phyloP scores from a whole-genome alignment of 139 green algal species.

The Chlamydomonas urium region DNA sequence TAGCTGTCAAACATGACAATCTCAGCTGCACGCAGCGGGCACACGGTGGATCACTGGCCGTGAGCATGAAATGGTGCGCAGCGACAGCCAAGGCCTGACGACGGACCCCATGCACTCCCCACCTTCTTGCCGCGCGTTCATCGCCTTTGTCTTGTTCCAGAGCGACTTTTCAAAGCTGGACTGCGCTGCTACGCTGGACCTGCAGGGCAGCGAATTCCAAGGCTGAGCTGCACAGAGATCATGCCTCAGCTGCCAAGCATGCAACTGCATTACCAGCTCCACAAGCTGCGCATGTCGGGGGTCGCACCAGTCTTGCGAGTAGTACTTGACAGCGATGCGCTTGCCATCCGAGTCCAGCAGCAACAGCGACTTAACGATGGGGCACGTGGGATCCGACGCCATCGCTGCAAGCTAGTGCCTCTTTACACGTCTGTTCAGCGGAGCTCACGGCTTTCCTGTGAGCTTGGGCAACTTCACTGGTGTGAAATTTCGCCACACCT shows the following conservation, averaged over 20 bases:
- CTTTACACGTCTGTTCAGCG: too few species aligned
- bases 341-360: conserved; percentile 96
- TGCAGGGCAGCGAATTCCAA: conserved; percentile 39
- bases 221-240: too few species aligned
- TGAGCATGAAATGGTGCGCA: too few species aligned
- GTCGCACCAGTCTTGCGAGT: conserved; percentile 80
- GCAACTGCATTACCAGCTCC: background rate
- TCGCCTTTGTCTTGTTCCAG: conserved; percentile 87
- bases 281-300: too few species aligned
- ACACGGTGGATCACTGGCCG: background rate
- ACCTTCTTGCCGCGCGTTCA: conserved; percentile 92
- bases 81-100: background rate
- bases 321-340: conserved; percentile 98
- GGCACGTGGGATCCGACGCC: conserved; percentile 49
- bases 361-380: conserved; percentile 88
- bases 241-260: background rate
- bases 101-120: background rate
- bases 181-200: conserved; percentile 75
- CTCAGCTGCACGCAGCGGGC: conserved; percentile 67
- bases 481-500: too few species aligned
- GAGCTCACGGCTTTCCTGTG: too few species aligned
- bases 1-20: conserved; percentile 95
- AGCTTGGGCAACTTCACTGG: too few species aligned
- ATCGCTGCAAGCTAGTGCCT: too few species aligned
- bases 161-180: conserved; percentile 90